Conservation (phyloP, 2,329 filamentous ascomycete genomes). For the Ophiostoma himal-ulmi region DNA sequence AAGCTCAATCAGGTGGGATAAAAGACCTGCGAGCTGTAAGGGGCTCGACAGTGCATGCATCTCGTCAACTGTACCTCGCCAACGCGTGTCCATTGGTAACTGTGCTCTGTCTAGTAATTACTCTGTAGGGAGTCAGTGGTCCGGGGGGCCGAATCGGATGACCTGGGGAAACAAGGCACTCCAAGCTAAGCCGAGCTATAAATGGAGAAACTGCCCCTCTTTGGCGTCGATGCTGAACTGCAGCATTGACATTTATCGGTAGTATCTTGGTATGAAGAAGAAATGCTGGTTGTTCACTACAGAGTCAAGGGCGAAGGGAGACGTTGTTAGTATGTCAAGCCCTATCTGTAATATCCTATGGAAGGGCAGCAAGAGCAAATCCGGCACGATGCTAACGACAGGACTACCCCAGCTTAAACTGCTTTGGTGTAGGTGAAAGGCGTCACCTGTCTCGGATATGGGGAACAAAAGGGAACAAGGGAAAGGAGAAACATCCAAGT, state of each 20-base stretch:
- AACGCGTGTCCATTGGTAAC: background rate
- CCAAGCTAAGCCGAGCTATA: background rate
- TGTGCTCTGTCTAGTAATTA: too few species aligned
- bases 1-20: slow-evolving; percentile 6
- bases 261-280: too few species aligned
- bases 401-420: slow-evolving; percentile 4
- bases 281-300: too few species aligned
- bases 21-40: background rate
- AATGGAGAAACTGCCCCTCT: slow-evolving; percentile 3
- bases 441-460: slow-evolving; percentile 4
- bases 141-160: background rate
- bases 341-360: too few species aligned
- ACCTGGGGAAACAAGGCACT: background rate
- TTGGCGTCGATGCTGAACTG: background rate
- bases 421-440: background rate
- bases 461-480: background rate
- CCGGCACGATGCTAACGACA: background rate
- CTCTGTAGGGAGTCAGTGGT: background rate
- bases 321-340: background rate
- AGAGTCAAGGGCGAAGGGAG: background rate
- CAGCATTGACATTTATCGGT: background rate
- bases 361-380: background rate
- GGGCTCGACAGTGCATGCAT: background rate
- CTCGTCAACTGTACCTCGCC: background rate
- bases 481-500: background rate